These are phyloP conservation scores for Penicillium capsulatum DNA, from an alignment of 2,329 filamentous ascomycete species.

Conservation along the genomic window DNA sequence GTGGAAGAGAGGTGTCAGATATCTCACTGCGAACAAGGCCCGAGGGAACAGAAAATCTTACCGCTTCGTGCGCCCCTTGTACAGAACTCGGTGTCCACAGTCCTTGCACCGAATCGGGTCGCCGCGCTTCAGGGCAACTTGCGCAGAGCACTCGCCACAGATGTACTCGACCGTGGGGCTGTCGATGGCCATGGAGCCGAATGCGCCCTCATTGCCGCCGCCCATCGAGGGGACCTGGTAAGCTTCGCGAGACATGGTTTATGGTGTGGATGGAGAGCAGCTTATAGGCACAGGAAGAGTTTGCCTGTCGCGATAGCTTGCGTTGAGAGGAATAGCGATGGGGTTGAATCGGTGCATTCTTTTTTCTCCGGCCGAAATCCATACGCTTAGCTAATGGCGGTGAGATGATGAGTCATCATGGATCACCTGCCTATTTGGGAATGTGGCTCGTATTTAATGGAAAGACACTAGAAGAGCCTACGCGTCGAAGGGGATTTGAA, in stretches of 20 bases:
- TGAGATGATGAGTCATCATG: not conserved
- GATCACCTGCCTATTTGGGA: not conserved
- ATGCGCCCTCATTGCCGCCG: constrained; percentile 40
- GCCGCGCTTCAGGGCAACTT: constrained; percentile 69
- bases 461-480: too few species aligned
- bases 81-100: constrained; percentile 91
- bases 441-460: not conserved
- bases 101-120: constrained; percentile 84
- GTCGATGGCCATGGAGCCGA: constrained; percentile 40
- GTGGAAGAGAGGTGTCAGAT: constrained; percentile 15
- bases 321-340: too few species aligned
- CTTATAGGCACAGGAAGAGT: constrained; percentile 2
- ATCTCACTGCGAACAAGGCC: constrained; percentile 2
- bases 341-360: too few species aligned
- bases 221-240: constrained; percentile 67
- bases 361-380: too few species aligned
- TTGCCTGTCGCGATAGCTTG: not conserved
- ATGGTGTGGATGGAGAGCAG: not conserved
- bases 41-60: constrained; percentile 46
- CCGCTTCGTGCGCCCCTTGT: constrained; percentile 98
- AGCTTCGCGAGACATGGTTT: constrained; percentile 64
- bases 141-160: constrained; percentile 80
- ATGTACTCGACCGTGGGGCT: constrained; percentile 63
- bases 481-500: too few species aligned
- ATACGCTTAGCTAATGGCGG: too few species aligned